A percentile compares a stretch with the other conserved stretches of the same genome.
Conservation (phyloP, 2,329 filamentous ascomycete genomes). For the Colletotrichum lentis region DNA sequence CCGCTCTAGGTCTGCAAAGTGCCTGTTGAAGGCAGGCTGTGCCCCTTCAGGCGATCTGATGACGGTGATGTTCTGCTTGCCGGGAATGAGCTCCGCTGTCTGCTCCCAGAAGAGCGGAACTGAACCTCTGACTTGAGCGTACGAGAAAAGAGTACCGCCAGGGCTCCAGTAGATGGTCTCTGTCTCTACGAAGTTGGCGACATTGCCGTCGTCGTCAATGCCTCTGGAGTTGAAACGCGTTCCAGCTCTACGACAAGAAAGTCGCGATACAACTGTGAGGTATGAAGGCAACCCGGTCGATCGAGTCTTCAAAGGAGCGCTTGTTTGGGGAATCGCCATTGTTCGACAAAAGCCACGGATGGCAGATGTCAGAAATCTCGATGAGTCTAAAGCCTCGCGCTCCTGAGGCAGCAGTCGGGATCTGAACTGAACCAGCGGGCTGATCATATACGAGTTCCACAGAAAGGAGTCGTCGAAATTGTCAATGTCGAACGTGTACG, state of each 20-base stretch:
- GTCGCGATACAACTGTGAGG: conserved; percentile 87
- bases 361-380: conserved; percentile 88
- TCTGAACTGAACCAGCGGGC: conserved; percentile 87
- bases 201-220: conserved; percentile 96
- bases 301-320: conserved; percentile 72
- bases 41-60: conserved; percentile 90
- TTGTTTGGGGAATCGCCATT: conserved; percentile 80
- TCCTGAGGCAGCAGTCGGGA: conserved; percentile 80
- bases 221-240: conserved; percentile 97
- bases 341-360: conserved; percentile 93
- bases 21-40: conserved; percentile 93
- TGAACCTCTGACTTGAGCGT: conserved; percentile 89
- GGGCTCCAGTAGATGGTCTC: conserved; percentile 92
- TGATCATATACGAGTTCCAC: conserved; percentile 99
- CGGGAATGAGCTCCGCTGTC: conserved; percentile 83
- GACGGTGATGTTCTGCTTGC: conserved; percentile 92
- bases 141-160: conserved; percentile 83
- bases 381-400: conserved; percentile 81
- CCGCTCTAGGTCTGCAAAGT: conserved; percentile 86
- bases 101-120: conserved; percentile 99
- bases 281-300: conserved; percentile 79
- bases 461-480: conserved; percentile 91
- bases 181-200: conserved; percentile 98
- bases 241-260: conserved; percentile 90
- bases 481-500: conserved; percentile 84